Conservation (phyloP, 2,329 filamentous ascomycete species). For the Cylindrodendrum hubeiense region DNA sequence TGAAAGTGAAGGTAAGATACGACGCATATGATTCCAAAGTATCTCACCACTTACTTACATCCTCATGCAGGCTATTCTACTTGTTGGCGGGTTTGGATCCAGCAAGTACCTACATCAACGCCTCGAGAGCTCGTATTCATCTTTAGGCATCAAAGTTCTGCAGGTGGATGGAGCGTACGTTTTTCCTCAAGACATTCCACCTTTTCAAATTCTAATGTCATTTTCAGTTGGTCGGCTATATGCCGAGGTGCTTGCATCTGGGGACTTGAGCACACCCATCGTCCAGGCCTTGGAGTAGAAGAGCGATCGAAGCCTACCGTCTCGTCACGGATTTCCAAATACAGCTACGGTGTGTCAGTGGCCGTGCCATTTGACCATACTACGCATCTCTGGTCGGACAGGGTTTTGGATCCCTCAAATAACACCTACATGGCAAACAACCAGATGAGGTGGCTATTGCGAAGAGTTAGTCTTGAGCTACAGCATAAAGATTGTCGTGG, state of each 20-base stretch:
- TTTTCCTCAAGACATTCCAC: no score
- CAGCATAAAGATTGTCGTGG: not conserved
- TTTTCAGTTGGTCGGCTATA: not conserved
- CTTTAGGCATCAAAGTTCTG: not conserved
- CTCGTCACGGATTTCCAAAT: not conserved
- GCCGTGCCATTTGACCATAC: not conserved
- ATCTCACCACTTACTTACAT: not conserved
- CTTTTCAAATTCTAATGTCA: not conserved
- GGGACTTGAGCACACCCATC: not conserved
- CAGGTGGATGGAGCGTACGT: constrained; percentile 9
- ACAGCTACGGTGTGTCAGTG: not conserved
- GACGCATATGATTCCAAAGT: no score
- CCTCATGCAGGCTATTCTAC: not conserved
- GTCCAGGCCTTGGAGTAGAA: not conserved
- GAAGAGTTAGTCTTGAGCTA: not conserved
- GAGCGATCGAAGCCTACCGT: not conserved
- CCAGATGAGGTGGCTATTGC: constrained; percentile 8
- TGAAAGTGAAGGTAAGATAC: not conserved
- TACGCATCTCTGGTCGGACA: not conserved
- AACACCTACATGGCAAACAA: not conserved
- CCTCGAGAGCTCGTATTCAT: not conserved
- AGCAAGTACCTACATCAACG: constrained; percentile 3
- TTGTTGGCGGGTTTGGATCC: not conserved
- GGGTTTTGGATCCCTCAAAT: not conserved
- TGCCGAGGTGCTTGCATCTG: constrained; percentile 4